phyloP scores from a whole-genome alignment of 2,329 filamentous ascomycete species.

The Aspergillus pseudoterreus region DNA sequence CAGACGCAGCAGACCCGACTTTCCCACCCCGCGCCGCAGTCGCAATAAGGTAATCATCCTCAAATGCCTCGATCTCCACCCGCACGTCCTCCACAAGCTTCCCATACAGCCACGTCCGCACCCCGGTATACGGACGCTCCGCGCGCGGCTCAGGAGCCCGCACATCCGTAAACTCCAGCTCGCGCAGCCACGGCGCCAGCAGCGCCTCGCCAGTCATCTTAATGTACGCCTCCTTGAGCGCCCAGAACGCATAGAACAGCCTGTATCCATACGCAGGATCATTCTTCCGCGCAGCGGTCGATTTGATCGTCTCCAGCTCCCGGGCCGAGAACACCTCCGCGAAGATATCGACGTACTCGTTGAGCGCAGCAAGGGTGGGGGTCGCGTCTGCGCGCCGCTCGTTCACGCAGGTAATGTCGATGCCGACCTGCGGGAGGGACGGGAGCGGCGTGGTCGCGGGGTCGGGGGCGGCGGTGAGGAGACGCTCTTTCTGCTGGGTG shows the following conservation, averaged over 20 bases:
- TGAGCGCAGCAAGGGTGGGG: slow-evolving; percentile 49
- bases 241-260: slow-evolving; percentile 63
- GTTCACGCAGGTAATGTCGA: slow-evolving; percentile 62
- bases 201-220: slow-evolving; percentile 64
- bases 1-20: slow-evolving; percentile 21
- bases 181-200: slow-evolving; percentile 57
- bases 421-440: slow-evolving; percentile 46
- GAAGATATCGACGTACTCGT: slow-evolving; percentile 59
- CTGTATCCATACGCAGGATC: slow-evolving; percentile 55
- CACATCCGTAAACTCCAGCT: slow-evolving; percentile 60
- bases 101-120: slow-evolving; percentile 50
- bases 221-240: slow-evolving; percentile 64
- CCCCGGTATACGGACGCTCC: slow-evolving; percentile 31
- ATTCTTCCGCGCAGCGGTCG: slow-evolving; percentile 14
- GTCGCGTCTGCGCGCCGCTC: slow-evolving; percentile 46
- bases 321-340: slow-evolving; percentile 55
- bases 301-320: slow-evolving; percentile 55
- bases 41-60: slow-evolving; percentile 56
- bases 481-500: neutral
- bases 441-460: neutral
- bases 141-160: slow-evolving; percentile 39
- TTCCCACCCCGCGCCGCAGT: slow-evolving; percentile 47
- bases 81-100: slow-evolving; percentile 49
- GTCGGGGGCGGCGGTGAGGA: neutral
- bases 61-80: slow-evolving; percentile 57